Percentiles rank a stretch among this genome's conserved stretches.
Conservation (phyloP, 2,329 filamentous ascomycete species). For the Periconia sp. region DNA sequence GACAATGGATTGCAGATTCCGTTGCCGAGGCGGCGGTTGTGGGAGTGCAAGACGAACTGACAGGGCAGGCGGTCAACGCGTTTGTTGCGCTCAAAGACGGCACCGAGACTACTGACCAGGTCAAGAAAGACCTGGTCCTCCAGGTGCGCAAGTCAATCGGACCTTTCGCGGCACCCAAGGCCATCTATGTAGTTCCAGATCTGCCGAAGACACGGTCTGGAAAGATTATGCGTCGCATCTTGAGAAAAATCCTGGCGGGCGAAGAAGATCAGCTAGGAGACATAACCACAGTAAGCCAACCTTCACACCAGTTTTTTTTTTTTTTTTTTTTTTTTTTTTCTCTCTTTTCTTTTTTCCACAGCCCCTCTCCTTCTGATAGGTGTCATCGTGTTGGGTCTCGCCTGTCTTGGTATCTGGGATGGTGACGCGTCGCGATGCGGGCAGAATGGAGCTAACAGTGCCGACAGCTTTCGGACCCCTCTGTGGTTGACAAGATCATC, state of each 20-base stretch:
- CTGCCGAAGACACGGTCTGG: conserved; percentile 96
- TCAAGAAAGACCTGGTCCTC: conserved; percentile 90
- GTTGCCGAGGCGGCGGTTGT: conserved; percentile 96
- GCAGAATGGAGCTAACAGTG: conserved; percentile 27
- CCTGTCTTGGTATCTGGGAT: conserved; percentile 9
- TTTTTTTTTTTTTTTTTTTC: conserved; percentile 1
- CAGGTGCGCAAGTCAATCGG: conserved; percentile 98
- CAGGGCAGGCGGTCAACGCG: conserved; percentile 94
- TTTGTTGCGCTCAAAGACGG: conserved; percentile 92
- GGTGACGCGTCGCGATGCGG: conserved; percentile 32
- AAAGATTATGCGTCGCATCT: conserved; percentile 97
- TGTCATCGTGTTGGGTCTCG: neutral
- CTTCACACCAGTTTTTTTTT: too few species aligned
- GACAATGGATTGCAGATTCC: conserved; percentile 49
- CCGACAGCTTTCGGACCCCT: conserved; percentile 79
- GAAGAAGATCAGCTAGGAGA: conserved; percentile 98
- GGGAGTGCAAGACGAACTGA: conserved; percentile 88
- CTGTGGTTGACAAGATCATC: conserved; percentile 88
- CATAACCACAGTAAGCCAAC: conserved; percentile 76
- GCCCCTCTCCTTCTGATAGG: too few species aligned
- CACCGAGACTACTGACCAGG: conserved; percentile 72
- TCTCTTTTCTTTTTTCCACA: neutral
- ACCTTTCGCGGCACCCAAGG: conserved; percentile 94
- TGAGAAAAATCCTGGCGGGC: conserved; percentile 95
- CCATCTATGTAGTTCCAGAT: conserved; percentile 86